Evolutionary conservation across 768 basidiomycete genomes (phyloP), one percentile per base, ranked within the genome.

Genomic region (Suillus luteus): DNA sequence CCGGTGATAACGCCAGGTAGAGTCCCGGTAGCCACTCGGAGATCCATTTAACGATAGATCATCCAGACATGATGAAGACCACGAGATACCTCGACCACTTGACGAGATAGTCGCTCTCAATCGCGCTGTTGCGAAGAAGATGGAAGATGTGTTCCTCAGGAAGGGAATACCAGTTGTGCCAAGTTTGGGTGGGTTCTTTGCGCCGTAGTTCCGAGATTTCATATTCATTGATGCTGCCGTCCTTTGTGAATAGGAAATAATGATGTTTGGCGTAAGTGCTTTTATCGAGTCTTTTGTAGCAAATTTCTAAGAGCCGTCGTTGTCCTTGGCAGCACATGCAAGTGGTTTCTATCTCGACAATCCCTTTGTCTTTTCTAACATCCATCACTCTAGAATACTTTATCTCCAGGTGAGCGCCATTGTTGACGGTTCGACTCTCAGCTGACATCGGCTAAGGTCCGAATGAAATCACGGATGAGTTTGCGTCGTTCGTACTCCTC

Each of bases 21-120:
- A 70, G 33, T 14, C 40, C 27, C 33, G 15, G 31, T 19, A 7
- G 31, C n/a, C 22, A 35, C 8, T 8, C 12, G 11, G 9, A 41
- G 17, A 48, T 24, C 24, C 54, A 22, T 40, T 33, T 44, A 22
- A 49, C 43, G 19, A n/a, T n/a, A 40, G 24, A 12, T 51, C 35
- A 35, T 37, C 19, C 54, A 92, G 92, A 78, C 92, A 93, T 75
- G 94, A 96, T 72, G 92, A 89, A 71, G 94, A 96, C 74, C 85
- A 84, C 62, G 81, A 85, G 65, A 71, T 89, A n/a, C 94, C 95
- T 58, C 86, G 95, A 61, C 92, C 93, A 44, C 82, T 87, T 2
- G 78, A 80, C 51, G 93, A 96, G 75, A 95, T 97, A 62, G 90
- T 88, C 70, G 80, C 83, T 9, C 78, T 90, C 49, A 97, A 97